Evolutionary conservation across 148 eudicot genomes (phyloP).

Genomic region (Persicaria maculosa): DNA sequence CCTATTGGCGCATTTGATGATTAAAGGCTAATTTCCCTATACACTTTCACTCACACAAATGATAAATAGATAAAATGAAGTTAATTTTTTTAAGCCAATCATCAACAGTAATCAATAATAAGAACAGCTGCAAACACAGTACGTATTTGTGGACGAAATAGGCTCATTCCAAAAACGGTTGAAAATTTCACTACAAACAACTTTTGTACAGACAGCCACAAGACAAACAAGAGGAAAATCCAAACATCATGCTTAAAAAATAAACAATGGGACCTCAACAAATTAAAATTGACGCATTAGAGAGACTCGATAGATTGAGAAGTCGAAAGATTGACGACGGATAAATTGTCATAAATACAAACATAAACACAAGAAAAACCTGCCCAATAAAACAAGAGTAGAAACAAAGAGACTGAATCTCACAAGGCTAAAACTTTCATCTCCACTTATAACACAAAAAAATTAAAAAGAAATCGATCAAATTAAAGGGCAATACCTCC

Average conservation of each 20-base stretch:
- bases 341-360: too few species aligned
- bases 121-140: too few species aligned
- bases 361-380: too few species aligned
- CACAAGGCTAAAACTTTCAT: background rate
- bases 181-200: background rate
- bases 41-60: too few species aligned
- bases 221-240: constrained; percentile 5
- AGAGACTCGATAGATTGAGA: too few species aligned
- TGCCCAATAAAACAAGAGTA: background rate
- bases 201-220: constrained; percentile 4
- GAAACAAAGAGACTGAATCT: background rate
- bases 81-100: too few species aligned
- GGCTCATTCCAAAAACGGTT: background rate
- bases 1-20: too few species aligned
- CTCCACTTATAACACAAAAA: background rate
- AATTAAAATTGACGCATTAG: background rate
- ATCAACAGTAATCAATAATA: too few species aligned
- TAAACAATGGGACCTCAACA: background rate
- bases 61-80: too few species aligned
- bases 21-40: too few species aligned
- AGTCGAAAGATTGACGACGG: too few species aligned
- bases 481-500: background rate
- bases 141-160: background rate
- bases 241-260: background rate
- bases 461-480: too few species aligned